A percentile compares a stretch with the other conserved stretches of the same genome.
Evolutionary conservation across 139 green algal species (phyloP).

Genomic region (Spirogloea muscicola): DNA sequence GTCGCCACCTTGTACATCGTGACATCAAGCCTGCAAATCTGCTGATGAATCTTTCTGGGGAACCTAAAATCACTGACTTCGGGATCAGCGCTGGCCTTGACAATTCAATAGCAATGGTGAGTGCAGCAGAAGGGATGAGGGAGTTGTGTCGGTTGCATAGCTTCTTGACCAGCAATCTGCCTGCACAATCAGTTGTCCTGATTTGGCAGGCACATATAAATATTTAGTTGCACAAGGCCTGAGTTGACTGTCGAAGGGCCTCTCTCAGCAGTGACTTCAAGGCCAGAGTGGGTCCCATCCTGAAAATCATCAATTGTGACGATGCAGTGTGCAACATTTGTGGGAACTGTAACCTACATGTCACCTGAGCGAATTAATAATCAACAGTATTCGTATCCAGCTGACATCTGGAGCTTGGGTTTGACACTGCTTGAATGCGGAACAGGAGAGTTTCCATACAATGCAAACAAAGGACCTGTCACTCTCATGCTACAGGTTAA

Average conservation of each 20-base stretch:
- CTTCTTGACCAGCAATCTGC: no score
- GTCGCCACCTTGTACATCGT: slow-evolving; percentile 47
- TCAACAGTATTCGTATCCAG: slow-evolving; percentile 57
- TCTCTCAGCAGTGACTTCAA: no score
- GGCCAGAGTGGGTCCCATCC: no score
- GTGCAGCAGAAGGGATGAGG: no score
- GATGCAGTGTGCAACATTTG: slow-evolving; percentile 53
- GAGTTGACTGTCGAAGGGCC: no score
- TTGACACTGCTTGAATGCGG: slow-evolving; percentile 70
- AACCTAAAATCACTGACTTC: slow-evolving; percentile 58
- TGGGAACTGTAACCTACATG: slow-evolving; percentile 60
- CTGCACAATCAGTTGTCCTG: no score
- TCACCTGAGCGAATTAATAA: slow-evolving; percentile 55
- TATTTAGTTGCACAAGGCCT: no score
- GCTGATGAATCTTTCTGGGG: slow-evolving; percentile 48
- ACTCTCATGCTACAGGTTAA: slow-evolving; percentile 54
- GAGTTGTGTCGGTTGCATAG: no score
- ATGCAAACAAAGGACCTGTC: slow-evolving; percentile 45
- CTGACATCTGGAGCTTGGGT: slow-evolving; percentile 70
- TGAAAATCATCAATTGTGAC: no score
- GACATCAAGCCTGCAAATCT: slow-evolving; percentile 61
- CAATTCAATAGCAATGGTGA: slow-evolving; percentile 47
- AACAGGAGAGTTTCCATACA: slow-evolving; percentile 55
- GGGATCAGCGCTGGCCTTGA: slow-evolving; percentile 50
- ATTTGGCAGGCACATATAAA: no score